phyloP scores from a whole-genome alignment of 805 yeast species.

The Clavispora carvajalis region DNA sequence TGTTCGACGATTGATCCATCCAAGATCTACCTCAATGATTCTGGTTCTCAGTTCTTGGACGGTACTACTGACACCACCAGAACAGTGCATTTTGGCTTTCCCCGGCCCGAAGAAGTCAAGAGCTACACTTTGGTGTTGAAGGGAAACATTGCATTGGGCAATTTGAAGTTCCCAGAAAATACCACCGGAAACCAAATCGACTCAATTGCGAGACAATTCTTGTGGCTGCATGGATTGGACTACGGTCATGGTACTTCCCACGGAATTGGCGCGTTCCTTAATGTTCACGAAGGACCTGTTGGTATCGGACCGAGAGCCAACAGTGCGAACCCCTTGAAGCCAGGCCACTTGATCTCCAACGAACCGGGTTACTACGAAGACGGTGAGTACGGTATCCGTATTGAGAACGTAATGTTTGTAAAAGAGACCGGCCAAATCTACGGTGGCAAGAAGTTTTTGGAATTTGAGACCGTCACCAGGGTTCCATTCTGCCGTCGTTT shows the following conservation, averaged over 20 bases:
- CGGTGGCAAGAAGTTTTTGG: constrained; percentile 54
- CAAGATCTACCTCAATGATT: constrained; percentile 50
- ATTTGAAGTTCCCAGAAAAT: constrained; percentile 48
- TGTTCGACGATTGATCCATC: constrained; percentile 48
- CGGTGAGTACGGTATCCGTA: constrained; percentile 55
- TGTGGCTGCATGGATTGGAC: constrained; percentile 55
- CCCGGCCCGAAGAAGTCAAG: constrained; percentile 40
- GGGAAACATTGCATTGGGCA: constrained; percentile 49
- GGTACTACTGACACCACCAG: constrained; percentile 65
- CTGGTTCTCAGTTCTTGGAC: constrained; percentile 57
- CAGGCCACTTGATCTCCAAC: constrained; percentile 53
- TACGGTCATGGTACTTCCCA: constrained; percentile 64
- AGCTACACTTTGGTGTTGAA: constrained; percentile 55
- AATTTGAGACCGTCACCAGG: constrained; percentile 78
- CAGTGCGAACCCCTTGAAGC: constrained; percentile 41
- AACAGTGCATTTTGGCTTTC: constrained; percentile 50
- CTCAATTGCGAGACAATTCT: constrained; percentile 51
- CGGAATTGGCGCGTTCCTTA: constrained; percentile 57
- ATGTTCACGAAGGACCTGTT: constrained; percentile 61
- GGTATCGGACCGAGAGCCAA: constrained; percentile 54
- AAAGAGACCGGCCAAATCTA: constrained; percentile 37
- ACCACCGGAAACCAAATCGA: constrained; percentile 53
- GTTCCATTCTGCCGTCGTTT: constrained; percentile 80
- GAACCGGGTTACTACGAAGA: constrained; percentile 63
- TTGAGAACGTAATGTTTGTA: constrained; percentile 46